These are phyloP conservation scores for Cyclanthera cordifolia DNA, from an alignment of 306 rosid genomes.

Conservation along the genomic window DNA sequence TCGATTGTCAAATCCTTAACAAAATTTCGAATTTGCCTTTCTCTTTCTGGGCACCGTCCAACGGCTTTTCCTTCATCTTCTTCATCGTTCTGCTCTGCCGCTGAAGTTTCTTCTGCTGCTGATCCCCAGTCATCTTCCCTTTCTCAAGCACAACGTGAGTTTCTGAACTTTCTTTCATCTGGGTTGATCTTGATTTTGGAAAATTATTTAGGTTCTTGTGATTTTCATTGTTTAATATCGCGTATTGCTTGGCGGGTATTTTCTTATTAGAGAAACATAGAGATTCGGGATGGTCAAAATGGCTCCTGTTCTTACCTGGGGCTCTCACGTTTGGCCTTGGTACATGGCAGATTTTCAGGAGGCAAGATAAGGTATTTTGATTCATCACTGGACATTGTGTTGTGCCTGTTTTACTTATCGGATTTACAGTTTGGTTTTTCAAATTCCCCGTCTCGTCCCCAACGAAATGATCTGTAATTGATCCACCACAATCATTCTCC, in stretches of 20 bases:
- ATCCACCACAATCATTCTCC: neutral
- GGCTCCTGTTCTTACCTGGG: constrained; percentile 79
- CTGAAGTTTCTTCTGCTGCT: constrained; percentile 28
- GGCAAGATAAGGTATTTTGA: constrained; percentile 61
- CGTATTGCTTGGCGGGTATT: neutral
- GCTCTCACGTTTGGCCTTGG: constrained; percentile 93
- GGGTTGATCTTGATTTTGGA: constrained; percentile 2
- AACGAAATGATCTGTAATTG: neutral
- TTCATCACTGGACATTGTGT: neutral
- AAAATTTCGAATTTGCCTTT: constrained; percentile 24
- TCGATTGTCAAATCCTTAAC: constrained; percentile 32
- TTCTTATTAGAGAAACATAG: constrained; percentile 26
- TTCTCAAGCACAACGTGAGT: constrained; percentile 39
- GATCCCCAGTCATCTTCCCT: constrained; percentile 34
- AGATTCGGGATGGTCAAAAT: constrained; percentile 46
- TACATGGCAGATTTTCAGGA: constrained; percentile 85
- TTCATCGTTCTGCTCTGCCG: constrained; percentile 27
- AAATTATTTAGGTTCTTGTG: constrained; percentile 8
- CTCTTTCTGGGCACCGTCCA: constrained; percentile 8
- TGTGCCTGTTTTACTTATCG: neutral
- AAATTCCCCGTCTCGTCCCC: neutral
- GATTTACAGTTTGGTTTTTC: neutral
- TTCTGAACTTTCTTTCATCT: neutral
- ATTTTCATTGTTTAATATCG: neutral
- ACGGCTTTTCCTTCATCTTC: constrained; percentile 10